phyloP scores from a whole-genome alignment of 352 stramenopile species.

The Globisporangium splendens region DNA sequence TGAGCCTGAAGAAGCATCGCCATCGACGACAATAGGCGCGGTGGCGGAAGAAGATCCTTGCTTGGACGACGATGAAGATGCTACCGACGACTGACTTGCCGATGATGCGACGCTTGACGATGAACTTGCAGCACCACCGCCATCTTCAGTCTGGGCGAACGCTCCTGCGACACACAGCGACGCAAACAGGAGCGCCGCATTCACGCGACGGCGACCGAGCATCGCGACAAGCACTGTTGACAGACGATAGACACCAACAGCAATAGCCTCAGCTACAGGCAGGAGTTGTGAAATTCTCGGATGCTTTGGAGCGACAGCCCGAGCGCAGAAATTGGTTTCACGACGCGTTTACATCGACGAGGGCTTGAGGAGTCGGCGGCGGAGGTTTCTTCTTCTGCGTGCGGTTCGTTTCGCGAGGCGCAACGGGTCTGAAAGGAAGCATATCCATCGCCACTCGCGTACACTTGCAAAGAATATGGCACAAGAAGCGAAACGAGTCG shows the following conservation, averaged over 20 bases:
- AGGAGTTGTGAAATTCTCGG: constrained; percentile 4
- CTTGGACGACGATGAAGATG: no score
- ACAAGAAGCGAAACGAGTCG: no score
- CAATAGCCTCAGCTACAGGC: background rate
- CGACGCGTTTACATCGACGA: background rate
- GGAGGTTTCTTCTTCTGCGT: no score
- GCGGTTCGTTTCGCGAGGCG: no score
- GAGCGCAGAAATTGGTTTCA: background rate
- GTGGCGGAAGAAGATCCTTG: no score
- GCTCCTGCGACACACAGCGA: background rate
- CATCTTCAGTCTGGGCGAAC: background rate
- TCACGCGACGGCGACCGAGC: constrained; percentile 5
- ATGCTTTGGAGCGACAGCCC: background rate
- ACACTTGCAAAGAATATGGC: no score
- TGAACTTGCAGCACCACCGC: background rate
- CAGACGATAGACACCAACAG: no score
- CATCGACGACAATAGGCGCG: no score
- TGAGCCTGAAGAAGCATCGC: no score
- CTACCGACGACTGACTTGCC: no score
- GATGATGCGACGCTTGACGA: background rate
- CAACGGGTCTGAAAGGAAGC: no score
- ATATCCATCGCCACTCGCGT: no score
- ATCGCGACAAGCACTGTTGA: background rate
- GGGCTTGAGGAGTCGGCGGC: background rate
- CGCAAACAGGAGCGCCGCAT: constrained; percentile 2